Conservation (phyloP, 1,139 yeast genomes). For the Wickerhamomyces sp. region DNA sequence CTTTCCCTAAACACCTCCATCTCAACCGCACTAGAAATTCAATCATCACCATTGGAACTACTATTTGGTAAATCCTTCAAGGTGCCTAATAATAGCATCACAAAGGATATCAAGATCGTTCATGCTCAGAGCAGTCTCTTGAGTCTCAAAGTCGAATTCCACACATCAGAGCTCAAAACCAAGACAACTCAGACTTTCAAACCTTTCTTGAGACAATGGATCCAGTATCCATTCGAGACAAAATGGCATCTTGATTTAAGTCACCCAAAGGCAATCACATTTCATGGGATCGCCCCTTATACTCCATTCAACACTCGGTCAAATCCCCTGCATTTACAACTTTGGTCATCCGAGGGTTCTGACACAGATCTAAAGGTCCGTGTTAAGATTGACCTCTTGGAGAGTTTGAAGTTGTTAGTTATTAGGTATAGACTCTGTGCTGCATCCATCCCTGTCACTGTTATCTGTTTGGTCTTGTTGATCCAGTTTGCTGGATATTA, state of each 20-base stretch:
- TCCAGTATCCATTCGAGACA: constrained; percentile 63
- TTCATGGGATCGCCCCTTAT: constrained; percentile 80
- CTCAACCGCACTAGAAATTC: constrained; percentile 1
- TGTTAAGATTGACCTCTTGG: constrained; percentile 27
- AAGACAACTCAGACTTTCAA: no score
- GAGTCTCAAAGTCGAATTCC: constrained; percentile 41
- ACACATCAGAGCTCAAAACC: no score
- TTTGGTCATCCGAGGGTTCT: constrained; percentile 24
- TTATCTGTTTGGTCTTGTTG: constrained; percentile 39
- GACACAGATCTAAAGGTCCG: constrained; percentile 4
- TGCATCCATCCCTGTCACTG: constrained; percentile 50
- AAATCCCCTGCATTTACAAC: constrained; percentile 28
- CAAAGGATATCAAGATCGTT: constrained; percentile 44
- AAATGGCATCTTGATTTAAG: constrained; percentile 64
- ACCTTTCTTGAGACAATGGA: constrained; percentile 67
- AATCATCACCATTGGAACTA: constrained; percentile 4
- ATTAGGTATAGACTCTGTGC: constrained; percentile 60
- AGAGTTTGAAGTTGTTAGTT: constrained; percentile 46
- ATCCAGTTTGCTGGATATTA: constrained; percentile 41
- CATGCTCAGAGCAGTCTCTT: constrained; percentile 60
- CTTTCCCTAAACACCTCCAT: constrained; percentile 3
- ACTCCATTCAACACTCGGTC: constrained; percentile 43
- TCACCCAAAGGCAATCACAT: constrained; percentile 33
- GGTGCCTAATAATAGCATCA: constrained; percentile 43
- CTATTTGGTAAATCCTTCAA: constrained; percentile 22